Percentiles rank a stretch among this genome's conserved stretches.
phyloP scores from a whole-genome alignment of 176 grass and related monocot species.

The Carex scoparia region DNA sequence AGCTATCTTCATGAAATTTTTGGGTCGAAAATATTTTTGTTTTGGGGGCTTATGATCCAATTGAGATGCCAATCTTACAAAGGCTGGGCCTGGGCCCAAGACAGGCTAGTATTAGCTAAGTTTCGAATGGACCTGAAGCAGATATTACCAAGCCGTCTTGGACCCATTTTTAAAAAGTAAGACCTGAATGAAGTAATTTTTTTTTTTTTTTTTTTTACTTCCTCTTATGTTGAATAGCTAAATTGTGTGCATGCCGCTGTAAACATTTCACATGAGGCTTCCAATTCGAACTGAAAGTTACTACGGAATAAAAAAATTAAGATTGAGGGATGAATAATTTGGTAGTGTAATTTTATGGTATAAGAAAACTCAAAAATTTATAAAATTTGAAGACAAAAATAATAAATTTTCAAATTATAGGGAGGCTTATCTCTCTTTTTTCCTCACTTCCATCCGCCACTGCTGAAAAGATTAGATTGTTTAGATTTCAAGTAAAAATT shows the following conservation, averaged over 20 bases:
- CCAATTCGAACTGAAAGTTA: not conserved
- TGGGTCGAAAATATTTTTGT: not conserved
- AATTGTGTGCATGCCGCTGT: not conserved
- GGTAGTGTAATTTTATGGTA: no score
- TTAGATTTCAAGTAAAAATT: not conserved
- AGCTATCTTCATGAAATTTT: conserved; percentile 6
- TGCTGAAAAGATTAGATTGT: not conserved
- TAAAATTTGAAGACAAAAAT: no score
- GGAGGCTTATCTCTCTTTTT: no score
- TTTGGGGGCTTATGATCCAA: not conserved
- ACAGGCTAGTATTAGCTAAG: not conserved
- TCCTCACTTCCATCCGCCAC: no score
- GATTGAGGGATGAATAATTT: not conserved
- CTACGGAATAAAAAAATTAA: not conserved
- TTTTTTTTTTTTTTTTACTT: not conserved
- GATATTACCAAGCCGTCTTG: not conserved
- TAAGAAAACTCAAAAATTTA: no score
- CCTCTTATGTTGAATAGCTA: not conserved
- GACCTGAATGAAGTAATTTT: not conserved
- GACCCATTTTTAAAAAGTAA: not conserved
- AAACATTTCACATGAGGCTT: not conserved
- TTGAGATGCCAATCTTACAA: not conserved
- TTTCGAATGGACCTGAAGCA: not conserved
- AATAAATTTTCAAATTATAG: no score
- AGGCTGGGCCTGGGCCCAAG: not conserved